Evolutionary conservation across 2,329 filamentous ascomycete species (phyloP).

Genomic region (Cytospora mali): DNA sequence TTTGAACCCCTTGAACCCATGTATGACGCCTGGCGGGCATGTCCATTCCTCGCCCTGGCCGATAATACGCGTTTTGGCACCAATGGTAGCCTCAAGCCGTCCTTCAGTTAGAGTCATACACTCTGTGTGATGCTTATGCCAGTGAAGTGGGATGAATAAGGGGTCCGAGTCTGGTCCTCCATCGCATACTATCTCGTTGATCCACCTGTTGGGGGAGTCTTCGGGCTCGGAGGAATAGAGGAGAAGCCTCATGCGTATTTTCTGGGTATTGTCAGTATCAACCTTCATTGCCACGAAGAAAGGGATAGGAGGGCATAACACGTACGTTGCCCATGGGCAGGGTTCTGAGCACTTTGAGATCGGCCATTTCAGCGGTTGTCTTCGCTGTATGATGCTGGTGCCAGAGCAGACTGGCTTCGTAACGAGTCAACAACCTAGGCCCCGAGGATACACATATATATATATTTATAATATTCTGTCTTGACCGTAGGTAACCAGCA

Average conservation of each 20-base stretch:
- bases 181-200: conserved; percentile 1
- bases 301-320: too few species aligned
- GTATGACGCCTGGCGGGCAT: conserved; percentile 5
- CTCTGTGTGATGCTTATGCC: conserved; percentile 20
- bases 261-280: background rate
- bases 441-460: too few species aligned
- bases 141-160: conserved; percentile 10
- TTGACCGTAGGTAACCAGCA: too few species aligned
- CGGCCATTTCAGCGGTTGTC: conserved; percentile 3
- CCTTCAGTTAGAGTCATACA: conserved; percentile 8
- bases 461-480: too few species aligned
- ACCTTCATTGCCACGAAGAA: too few species aligned
- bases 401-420: too few species aligned
- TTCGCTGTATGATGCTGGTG: background rate
- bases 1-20: background rate
- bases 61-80: background rate
- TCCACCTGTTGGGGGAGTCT: conserved; percentile 6
- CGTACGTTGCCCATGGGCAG: conserved; percentile 22
- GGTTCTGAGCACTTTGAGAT: conserved; percentile 1
- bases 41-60: background rate
- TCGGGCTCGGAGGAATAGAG: conserved; percentile 1
- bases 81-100: conserved; percentile 5
- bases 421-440: too few species aligned
- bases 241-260: conserved; percentile 1
- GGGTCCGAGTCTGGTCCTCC: conserved; percentile 1